phyloP scores from a whole-genome alignment of 495 filamentous ascomycete genomes.

The Tirmania nivea region DNA sequence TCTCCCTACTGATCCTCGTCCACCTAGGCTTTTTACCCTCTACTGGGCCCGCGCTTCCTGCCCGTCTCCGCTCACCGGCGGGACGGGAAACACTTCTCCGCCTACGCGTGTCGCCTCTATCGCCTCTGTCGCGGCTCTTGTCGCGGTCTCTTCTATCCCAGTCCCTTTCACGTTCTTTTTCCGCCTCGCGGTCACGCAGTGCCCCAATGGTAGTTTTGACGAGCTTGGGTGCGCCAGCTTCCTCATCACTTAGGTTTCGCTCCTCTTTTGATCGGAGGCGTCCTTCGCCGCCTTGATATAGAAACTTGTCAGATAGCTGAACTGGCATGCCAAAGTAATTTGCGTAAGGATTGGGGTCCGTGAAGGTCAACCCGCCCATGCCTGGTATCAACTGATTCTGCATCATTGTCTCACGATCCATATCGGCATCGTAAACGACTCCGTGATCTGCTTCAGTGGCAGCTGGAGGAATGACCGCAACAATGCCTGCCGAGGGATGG shows the following conservation, averaged over 20 bases:
- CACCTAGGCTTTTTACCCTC: conserved; percentile 11
- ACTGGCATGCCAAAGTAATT: conserved; percentile 3
- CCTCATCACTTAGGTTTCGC: neutral
- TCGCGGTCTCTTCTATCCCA: neutral
- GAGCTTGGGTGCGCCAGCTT: neutral
- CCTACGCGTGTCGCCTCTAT: neutral
- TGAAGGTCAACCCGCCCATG: conserved; percentile 1
- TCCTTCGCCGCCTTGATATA: neutral
- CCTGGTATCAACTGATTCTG: neutral
- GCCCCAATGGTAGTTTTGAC: neutral
- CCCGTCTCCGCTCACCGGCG: conserved; percentile 1
- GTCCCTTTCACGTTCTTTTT: neutral
- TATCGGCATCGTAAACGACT: neutral
- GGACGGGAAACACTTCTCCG: neutral
- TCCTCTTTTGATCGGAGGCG: neutral
- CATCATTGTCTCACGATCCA: conserved; percentile 3
- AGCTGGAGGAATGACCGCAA: conserved; percentile 12
- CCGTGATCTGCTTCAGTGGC: conserved; percentile 1
- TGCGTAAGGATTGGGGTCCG: conserved; percentile 2
- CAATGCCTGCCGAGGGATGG: conserved; percentile 7
- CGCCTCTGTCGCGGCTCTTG: neutral
- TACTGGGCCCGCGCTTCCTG: conserved; percentile 6
- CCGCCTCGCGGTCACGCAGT: conserved; percentile 5
- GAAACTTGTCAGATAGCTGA: neutral
- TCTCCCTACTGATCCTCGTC: conserved; percentile 19